These are phyloP conservation scores for Globisporangium emineosum DNA, from an alignment of 352 stramenopile genomes.

Conservation along the genomic window DNA sequence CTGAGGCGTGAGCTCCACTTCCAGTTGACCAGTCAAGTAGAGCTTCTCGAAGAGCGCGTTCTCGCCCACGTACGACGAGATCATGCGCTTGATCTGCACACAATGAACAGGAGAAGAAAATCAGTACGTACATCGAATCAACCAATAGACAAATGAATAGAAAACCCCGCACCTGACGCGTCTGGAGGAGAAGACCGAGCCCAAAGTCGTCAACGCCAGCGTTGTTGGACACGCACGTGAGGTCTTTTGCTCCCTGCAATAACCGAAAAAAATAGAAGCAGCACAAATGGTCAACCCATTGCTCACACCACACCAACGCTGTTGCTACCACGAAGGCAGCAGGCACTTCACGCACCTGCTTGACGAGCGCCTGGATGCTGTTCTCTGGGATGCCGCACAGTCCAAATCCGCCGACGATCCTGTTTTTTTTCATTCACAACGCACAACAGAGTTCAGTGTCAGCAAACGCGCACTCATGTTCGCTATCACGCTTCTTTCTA, in stretches of 20 bases:
- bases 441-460: not conserved
- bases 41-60: conserved; percentile 94
- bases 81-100: conserved; percentile 93
- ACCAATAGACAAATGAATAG: not conserved
- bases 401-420: conserved; percentile 88
- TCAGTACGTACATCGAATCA: not conserved
- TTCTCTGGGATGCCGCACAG: conserved; percentile 93
- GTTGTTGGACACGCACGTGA: conserved; percentile 92
- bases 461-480: not conserved
- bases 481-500: not conserved
- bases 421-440: conserved; percentile 17
- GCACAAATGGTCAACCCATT: not conserved
- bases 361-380: conserved; percentile 81
- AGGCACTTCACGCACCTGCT: conserved; percentile 34
- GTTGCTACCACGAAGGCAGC: not conserved
- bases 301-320: not conserved
- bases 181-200: conserved; percentile 91
- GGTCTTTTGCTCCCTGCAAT: conserved; percentile 66
- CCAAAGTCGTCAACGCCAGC: conserved; percentile 94
- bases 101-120: not conserved
- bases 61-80: conserved; percentile 96
- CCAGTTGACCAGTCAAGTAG: conserved; percentile 89
- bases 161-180: conserved; percentile 59
- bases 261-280: not conserved
- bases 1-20: conserved; percentile 97